Conservation (phyloP, 495 filamentous ascomycete species). For the Delitschia confertaspora region DNA sequence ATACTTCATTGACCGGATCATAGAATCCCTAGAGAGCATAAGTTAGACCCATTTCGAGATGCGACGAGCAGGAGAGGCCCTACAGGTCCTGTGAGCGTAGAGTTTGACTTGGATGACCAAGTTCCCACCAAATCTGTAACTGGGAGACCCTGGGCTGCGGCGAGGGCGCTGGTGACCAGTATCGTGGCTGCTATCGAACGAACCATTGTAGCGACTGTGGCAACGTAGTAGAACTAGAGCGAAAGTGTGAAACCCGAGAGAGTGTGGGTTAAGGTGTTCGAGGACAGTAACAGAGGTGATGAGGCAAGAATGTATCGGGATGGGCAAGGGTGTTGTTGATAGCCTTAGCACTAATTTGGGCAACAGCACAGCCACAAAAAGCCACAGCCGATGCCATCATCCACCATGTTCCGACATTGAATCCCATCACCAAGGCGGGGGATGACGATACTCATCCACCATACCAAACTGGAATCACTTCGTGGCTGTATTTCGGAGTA, state of each 20-base stretch:
- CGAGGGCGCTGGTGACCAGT: constrained; percentile 14
- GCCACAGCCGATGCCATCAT: constrained; percentile 7
- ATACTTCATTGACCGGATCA: constrained; percentile 56
- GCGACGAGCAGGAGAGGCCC: constrained; percentile 25
- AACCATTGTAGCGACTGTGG: constrained; percentile 9
- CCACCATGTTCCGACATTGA: too few species aligned
- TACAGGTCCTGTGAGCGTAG: constrained; percentile 68
- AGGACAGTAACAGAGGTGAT: constrained; percentile 3
- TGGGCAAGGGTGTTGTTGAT: constrained; percentile 12
- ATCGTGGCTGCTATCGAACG: constrained; percentile 13
- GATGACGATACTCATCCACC: too few species aligned
- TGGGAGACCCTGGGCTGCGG: constrained; percentile 30
- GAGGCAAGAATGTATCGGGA: constrained; percentile 15
- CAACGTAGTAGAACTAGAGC: constrained; percentile 1
- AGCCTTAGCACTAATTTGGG: constrained; percentile 1
- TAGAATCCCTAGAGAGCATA: constrained; percentile 54
- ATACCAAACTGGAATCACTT: too few species aligned
- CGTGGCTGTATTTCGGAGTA: too few species aligned
- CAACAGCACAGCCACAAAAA: constrained; percentile 7
- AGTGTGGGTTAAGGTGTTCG: constrained; percentile 16
- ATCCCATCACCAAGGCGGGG: too few species aligned
- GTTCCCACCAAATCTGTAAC: constrained; percentile 55
- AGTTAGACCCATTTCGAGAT: constrained; percentile 7
- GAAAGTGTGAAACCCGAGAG: neutral
- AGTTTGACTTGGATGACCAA: constrained; percentile 67